Evolutionary conservation across 257 asterid species (phyloP), one percentile per base, ranked within the genome.

Genomic region (Solanum etuberosum): DNA sequence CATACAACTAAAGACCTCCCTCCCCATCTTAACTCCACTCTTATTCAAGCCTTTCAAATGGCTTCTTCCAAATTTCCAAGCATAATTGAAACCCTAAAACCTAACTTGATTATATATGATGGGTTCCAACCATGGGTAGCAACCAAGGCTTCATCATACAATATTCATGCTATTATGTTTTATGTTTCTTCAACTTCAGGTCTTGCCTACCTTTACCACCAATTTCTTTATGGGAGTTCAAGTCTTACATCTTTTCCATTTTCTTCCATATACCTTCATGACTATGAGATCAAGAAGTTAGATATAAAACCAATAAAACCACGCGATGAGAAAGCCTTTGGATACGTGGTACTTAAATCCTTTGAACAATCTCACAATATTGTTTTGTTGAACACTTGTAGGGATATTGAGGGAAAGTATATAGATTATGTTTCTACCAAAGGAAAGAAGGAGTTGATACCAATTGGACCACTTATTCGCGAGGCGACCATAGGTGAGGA

Each of bases 1-100:
- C 94, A 91, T 87, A 93, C 94, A 37, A 93, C 95, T 78, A 92
- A 92, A 31, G 93, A 88, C 78, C 94, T 92, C 42, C 97, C 97
- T 4, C 90, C 88, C 54, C 63, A 84, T 83, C 94, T 94, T 68
- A 88, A 86, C 27, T 20, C 91, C 84, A 48, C 91, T 67, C 93
- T 92, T 83, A 48, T 14, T n/a, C 77, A 57, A 21, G 91, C 92
- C 71, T 87, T 93, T 16, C 51, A 74, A 51, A 48, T 34, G 59
- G 87, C 94, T 27, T 90, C 89, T 70, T 92, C 91, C 6, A 18
- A 21, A 2, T 57, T 94, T 29, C 80, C 90, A 21, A 42, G 83
- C 51, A 42, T 92, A 3, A n/a, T 93, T 3, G 18, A 81, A 13
- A 23, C 87, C 25, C 86, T 90, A 15, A 81, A 87, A 37, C 96